A percentile compares a stretch with the other conserved stretches of the same genome.
Evolutionary conservation across 2,329 filamentous ascomycete species (phyloP).

Genomic region (Ophiostoma ips): DNA sequence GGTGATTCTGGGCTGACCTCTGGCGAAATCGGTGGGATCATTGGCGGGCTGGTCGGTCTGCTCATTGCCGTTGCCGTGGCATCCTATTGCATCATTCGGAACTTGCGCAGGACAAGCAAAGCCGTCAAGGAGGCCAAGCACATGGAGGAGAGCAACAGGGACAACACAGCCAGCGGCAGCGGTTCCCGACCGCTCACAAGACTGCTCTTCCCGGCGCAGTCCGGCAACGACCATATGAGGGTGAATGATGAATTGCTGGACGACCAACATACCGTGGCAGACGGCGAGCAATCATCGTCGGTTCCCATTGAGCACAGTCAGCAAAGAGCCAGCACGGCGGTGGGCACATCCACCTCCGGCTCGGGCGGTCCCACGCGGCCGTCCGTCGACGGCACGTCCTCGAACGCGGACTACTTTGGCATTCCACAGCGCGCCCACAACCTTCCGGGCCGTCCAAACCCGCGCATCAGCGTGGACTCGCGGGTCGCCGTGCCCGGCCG

Average conservation of each 20-base stretch:
- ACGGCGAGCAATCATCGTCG: background rate
- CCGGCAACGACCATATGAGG: conserved; percentile 30
- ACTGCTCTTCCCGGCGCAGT: conserved; percentile 23
- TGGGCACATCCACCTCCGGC: conserved; percentile 9
- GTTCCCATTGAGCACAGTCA: background rate
- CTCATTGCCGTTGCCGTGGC: conserved; percentile 33
- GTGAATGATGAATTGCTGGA: conserved; percentile 25
- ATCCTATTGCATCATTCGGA: conserved; percentile 35
- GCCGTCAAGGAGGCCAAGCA: conserved; percentile 20
- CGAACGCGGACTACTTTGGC: conserved; percentile 23
- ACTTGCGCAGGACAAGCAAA: conserved; percentile 32
- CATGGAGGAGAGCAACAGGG: conserved; percentile 16
- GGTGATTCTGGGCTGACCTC: conserved; percentile 20
- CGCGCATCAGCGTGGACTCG: conserved; percentile 25
- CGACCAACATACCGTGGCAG: background rate
- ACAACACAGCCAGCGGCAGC: conserved; percentile 17
- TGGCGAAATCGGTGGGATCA: conserved; percentile 36
- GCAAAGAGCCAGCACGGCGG: background rate
- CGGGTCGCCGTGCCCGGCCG: conserved; percentile 22
- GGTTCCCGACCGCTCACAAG: conserved; percentile 20
- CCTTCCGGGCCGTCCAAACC: conserved; percentile 13
- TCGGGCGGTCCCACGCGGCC: background rate
- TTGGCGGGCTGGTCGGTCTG: conserved; percentile 35
- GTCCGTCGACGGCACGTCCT: conserved; percentile 1
- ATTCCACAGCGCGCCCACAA: conserved; percentile 11